phyloP scores from a whole-genome alignment of 2,329 filamentous ascomycete species.

The Trichoderma afroharzianum region DNA sequence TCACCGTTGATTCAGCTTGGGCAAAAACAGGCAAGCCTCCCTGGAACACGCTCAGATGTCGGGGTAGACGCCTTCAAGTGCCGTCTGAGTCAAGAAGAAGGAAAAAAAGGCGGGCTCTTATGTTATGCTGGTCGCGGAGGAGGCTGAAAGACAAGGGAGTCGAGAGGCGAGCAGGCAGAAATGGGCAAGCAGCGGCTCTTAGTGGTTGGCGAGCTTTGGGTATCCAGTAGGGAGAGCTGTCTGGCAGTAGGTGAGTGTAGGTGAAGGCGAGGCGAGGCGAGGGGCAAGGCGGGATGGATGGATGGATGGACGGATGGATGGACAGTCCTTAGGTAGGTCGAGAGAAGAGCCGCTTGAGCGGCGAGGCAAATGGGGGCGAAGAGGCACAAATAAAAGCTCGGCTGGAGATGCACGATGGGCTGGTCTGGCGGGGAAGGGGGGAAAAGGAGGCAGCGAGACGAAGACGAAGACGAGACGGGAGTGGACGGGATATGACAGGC shows the following conservation, averaged over 20 bases:
- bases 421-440: background rate
- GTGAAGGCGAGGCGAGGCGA: slow-evolving; percentile 13
- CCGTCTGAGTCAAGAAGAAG: background rate
- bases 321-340: background rate
- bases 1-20: background rate
- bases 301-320: background rate
- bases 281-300: slow-evolving; percentile 1
- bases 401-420: background rate
- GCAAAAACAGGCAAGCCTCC: background rate
- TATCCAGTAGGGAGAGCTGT: background rate
- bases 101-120: background rate
- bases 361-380: slow-evolving; percentile 14
- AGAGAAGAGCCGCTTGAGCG: slow-evolving; percentile 6
- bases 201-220: background rate
- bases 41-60: background rate
- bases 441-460: background rate
- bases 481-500: background rate
- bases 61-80: background rate
- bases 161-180: background rate
- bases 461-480: background rate
- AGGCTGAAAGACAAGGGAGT: background rate
- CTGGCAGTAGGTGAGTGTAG: background rate
- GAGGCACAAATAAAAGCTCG: slow-evolving; percentile 16
- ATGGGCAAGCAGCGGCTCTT: background rate
- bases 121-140: background rate